Percentiles rank a stretch among this genome's conserved stretches.
Evolutionary conservation across 2,329 filamentous ascomycete species (phyloP).

Genomic region (Diaporthe amygdali): DNA sequence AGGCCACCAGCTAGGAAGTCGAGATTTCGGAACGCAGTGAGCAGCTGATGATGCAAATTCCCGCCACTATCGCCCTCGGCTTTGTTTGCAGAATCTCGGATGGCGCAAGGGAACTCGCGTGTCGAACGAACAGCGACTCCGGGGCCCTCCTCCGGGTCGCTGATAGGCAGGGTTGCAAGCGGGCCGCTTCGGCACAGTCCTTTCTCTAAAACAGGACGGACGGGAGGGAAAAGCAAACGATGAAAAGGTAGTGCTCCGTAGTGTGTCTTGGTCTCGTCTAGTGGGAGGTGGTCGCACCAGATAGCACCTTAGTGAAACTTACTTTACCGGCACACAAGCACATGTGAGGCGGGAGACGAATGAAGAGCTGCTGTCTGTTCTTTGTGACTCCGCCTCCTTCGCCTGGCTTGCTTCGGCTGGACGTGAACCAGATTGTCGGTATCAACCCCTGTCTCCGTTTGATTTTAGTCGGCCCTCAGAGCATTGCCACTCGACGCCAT

Average conservation of each 20-base stretch:
- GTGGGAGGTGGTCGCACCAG: constrained; percentile 13
- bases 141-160: constrained; percentile 2
- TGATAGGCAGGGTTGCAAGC: constrained; percentile 15
- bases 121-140: background rate
- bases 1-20: background rate
- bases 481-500: constrained; percentile 18
- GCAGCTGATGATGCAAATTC: constrained; percentile 13
- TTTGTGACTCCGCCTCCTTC: constrained; percentile 7
- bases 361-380: constrained; percentile 1
- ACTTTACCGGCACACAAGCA: constrained; percentile 4
- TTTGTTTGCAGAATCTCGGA: constrained; percentile 12
- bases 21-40: constrained; percentile 1
- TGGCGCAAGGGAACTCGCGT: constrained; percentile 4
- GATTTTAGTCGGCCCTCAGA: background rate
- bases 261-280: constrained; percentile 11
- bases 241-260: constrained; percentile 1
- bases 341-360: background rate
- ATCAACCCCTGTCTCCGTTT: constrained; percentile 5
- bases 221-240: constrained; percentile 9
- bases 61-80: constrained; percentile 6
- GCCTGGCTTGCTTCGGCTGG: constrained; percentile 12
- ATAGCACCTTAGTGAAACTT: constrained; percentile 5
- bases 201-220: constrained; percentile 17
- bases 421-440: constrained; percentile 15
- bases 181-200: constrained; percentile 24